Percentiles rank a stretch among this genome's conserved stretches.
These are phyloP conservation scores for Tetracladium marchalianum DNA, from an alignment of 495 filamentous ascomycete genomes.

Conservation along the genomic window DNA sequence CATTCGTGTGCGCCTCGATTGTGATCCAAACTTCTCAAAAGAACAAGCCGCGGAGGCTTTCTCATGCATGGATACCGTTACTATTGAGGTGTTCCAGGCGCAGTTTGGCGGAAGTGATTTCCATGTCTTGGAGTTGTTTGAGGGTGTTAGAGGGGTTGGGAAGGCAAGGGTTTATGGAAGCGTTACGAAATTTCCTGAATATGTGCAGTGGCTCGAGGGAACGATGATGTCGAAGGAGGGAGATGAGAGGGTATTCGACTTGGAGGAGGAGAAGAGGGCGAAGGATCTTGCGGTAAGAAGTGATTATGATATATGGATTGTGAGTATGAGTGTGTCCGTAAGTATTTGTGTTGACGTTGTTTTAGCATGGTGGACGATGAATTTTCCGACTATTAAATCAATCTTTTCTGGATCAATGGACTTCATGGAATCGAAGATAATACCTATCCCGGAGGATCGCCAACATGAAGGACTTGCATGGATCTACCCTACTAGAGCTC, in stretches of 20 bases:
- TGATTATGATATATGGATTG: slow-evolving; percentile 14
- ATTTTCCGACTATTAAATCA: too few species aligned
- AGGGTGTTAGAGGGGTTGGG: slow-evolving; percentile 39
- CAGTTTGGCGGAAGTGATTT: slow-evolving; percentile 31
- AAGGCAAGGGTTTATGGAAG: slow-evolving; percentile 31
- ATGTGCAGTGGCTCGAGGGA: slow-evolving; percentile 33
- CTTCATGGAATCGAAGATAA: too few species aligned
- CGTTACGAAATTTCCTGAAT: slow-evolving; percentile 28
- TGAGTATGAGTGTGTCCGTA: not conserved
- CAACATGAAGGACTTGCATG: too few species aligned
- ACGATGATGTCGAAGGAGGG: slow-evolving; percentile 30
- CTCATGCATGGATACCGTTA: slow-evolving; percentile 31
- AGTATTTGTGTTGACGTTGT: not conserved
- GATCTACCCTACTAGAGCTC: too few species aligned
- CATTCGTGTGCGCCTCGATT: slow-evolving; percentile 36
- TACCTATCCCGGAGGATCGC: too few species aligned
- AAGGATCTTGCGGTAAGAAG: slow-evolving; percentile 9
- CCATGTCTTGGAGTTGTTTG: slow-evolving; percentile 33
- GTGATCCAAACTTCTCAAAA: slow-evolving; percentile 27
- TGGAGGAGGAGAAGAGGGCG: slow-evolving; percentile 10
- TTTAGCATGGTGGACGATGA: slow-evolving; percentile 7
- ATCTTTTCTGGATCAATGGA: too few species aligned
- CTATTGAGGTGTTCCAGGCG: slow-evolving; percentile 35
- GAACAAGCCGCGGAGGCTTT: slow-evolving; percentile 27
- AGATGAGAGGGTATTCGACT: slow-evolving; percentile 6